Evolutionary conservation across 306 rosid genomes (phyloP), one percentile per base, ranked within the genome.

Genomic region (Albizia julibrissin): DNA sequence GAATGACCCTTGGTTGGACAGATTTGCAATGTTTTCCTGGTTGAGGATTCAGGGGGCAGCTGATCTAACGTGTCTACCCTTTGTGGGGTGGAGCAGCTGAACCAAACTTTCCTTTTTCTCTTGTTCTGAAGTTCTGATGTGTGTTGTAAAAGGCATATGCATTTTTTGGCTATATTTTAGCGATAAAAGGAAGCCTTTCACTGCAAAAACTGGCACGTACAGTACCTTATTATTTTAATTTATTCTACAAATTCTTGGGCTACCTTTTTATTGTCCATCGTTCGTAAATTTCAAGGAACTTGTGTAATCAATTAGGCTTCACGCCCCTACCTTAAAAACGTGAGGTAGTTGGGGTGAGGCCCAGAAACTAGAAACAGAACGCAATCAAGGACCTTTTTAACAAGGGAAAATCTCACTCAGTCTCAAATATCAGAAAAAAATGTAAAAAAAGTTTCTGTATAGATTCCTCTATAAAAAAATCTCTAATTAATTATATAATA

Each of bases 21-120:
- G 54, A 81, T 34, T 65, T 75, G 74, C 44, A 46, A 66, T 56
- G 39, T 67, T 69, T 56, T 62, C 42, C 77, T 22, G 74, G 72
- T 80, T 61, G 70, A 61, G 61, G 84, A 31, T 78, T 71, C 31
- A 40, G 42, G 72, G 12, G 72, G 76, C 70, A 77, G 77, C 78
- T 77, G 80, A 77, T 82, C 33, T 78, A 50, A 80, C 22, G 31
- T 42, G 52, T 75, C 22, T 69, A 68, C 52, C 78, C 49, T 72
- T 71, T 50, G 68, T 56, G 79, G 72, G 75, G 56, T 71, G 66
- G 65, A 24, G 34, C 61, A 74, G 72, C 46, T 72, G 64, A 72
- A 22, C 65, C 71, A 72, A 73, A 43, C 74, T 68, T 22, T 33
- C 18, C 56, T 19, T 49, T 29, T 24, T 10, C 16, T 69, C 50